phyloP scores from a whole-genome alignment of 2,329 filamentous ascomycete genomes.

The Fusarium humuli region DNA sequence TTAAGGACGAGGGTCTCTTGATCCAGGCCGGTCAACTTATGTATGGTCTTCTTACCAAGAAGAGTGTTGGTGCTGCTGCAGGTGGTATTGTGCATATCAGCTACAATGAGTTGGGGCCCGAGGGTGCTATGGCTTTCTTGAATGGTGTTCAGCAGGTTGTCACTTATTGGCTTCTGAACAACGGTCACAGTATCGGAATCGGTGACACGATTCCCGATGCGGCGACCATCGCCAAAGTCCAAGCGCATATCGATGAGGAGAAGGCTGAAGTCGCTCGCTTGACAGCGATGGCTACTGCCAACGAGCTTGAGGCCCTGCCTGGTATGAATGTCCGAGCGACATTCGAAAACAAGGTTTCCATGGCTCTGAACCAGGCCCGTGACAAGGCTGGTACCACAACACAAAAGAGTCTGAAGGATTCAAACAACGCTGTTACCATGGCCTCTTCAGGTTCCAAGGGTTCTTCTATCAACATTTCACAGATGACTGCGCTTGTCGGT shows the following conservation, averaged over 20 bases:
- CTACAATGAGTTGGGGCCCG: conserved; percentile 92
- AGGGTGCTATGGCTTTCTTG: conserved; percentile 92
- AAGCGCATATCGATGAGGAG: conserved; percentile 81
- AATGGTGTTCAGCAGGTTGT: conserved; percentile 95
- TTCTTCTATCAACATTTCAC: conserved; percentile 98
- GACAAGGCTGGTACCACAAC: conserved; percentile 95
- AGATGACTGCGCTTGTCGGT: conserved; percentile 98
- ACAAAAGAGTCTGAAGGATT: conserved; percentile 90
- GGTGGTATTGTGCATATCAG: conserved; percentile 95
- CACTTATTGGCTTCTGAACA: conserved; percentile 96
- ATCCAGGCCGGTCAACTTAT: conserved; percentile 90
- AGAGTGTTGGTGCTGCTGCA: conserved; percentile 88
- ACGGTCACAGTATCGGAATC: conserved; percentile 97
- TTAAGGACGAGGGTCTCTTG: conserved; percentile 81
- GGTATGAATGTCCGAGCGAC: conserved; percentile 99
- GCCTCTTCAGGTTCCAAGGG: conserved; percentile 97
- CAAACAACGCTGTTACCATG: conserved; percentile 98
- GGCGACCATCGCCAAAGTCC: conserved; percentile 84
- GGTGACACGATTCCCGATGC: conserved; percentile 96
- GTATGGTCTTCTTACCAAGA: conserved; percentile 92
- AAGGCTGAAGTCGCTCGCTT: conserved; percentile 84
- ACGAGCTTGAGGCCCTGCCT: conserved; percentile 89
- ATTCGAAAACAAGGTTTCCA: conserved; percentile 96
- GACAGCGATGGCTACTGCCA: conserved; percentile 82
- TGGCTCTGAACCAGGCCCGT: conserved; percentile 93